These are phyloP conservation scores for Eragrostis curvula DNA, from an alignment of 176 grass and related monocot genomes.

Conservation along the genomic window DNA sequence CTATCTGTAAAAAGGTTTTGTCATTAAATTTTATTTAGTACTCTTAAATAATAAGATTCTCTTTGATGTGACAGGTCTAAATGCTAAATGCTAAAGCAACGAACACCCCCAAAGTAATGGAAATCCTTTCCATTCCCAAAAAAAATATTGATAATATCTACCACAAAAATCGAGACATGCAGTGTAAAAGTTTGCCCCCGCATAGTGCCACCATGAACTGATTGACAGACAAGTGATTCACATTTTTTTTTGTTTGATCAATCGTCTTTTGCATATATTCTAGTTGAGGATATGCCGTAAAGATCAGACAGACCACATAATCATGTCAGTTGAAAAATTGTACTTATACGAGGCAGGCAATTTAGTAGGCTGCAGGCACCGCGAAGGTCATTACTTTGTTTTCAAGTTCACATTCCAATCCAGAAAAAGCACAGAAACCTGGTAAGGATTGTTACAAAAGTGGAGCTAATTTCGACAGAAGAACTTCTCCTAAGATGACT, in stretches of 20 bases:
- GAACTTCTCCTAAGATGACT: not conserved
- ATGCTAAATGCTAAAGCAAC: too few relatives aligned
- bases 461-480: not conserved
- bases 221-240: not conserved
- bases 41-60: too few relatives aligned
- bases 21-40: too few relatives aligned
- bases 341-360: not conserved
- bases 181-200: too few relatives aligned
- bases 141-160: too few relatives aligned
- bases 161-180: too few relatives aligned
- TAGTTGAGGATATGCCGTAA: not conserved
- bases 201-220: not conserved
- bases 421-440: not conserved
- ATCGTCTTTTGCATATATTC: not conserved
- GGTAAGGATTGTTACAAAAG: not conserved
- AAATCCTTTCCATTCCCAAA: too few relatives aligned
- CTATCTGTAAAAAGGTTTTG: too few relatives aligned
- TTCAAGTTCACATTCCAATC: not conserved
- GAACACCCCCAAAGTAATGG: too few relatives aligned
- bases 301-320: not conserved
- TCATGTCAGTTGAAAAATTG: not conserved
- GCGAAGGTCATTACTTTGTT: not conserved
- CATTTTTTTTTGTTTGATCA: not conserved
- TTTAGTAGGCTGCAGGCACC: not conserved
- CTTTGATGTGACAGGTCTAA: too few relatives aligned